Percentiles rank a stretch among this genome's conserved stretches.
These are phyloP conservation scores for Trichosporon faecale DNA, from an alignment of 1,284 basidiomycete genomes.

Conservation along the genomic window DNA sequence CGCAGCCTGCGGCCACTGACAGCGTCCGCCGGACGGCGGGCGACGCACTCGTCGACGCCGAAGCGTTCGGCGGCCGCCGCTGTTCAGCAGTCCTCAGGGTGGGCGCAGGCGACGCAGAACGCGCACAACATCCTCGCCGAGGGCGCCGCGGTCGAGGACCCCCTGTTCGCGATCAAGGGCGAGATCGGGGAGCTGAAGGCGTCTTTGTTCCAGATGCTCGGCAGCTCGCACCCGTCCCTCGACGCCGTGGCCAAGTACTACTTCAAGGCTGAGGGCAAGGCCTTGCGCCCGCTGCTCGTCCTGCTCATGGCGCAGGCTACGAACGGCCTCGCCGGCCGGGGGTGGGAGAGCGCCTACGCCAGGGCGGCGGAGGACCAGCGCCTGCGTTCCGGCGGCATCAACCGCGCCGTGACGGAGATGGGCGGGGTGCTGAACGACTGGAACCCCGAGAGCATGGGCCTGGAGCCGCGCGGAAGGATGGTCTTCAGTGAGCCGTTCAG, in stretches of 20 bases:
- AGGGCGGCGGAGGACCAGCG: conserved; percentile 12
- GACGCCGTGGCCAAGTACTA: conserved; percentile 89
- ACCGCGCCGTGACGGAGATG: conserved; percentile 46
- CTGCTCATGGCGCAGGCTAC: conserved; percentile 88
- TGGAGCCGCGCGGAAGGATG: conserved; percentile 34
- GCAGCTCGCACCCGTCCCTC: conserved; percentile 81
- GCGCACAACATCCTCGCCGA: conserved; percentile 40
- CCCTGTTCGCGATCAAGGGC: conserved; percentile 57
- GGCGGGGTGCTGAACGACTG: conserved; percentile 53
- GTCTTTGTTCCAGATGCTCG: conserved; percentile 74
- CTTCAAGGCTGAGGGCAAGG: conserved; percentile 77
- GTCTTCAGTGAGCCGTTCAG: conserved; percentile 46
- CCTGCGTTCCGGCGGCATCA: conserved; percentile 33
- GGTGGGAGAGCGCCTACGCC: conserved; percentile 29
- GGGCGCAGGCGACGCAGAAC: conserved; percentile 49
- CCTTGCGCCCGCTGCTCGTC: conserved; percentile 85
- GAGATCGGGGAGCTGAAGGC: conserved; percentile 73
- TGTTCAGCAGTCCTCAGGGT: conserved; percentile 20
- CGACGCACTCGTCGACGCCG: conserved; percentile 22
- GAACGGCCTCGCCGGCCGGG: conserved; percentile 63
- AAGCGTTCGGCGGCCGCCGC: conserved; percentile 1
- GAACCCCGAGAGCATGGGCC: conserved; percentile 51
- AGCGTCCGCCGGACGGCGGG: neutral
- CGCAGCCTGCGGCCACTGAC: neutral
- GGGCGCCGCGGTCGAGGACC: conserved; percentile 31